Evolutionary conservation across 441 rosid genomes (phyloP), one percentile per base, ranked within the genome.

Genomic region (Populus tomentosa): DNA sequence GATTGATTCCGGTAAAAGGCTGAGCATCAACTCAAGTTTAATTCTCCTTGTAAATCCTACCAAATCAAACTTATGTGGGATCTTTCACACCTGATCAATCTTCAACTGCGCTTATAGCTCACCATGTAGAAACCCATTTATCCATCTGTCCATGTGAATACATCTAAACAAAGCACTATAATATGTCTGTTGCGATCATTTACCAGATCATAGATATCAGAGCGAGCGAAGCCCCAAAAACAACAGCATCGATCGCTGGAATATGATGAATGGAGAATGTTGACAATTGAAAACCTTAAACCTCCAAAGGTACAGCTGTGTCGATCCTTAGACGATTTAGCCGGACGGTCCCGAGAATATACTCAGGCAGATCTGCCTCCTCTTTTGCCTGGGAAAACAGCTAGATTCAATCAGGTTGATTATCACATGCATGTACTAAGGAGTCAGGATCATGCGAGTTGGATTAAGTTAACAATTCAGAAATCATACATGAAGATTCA

Each of bases 261-360:
- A 20, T n/a, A 20, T 3, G 36, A 70, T 64, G 18, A 32, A 33
- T 32, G 35, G 38, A 46, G 20, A 67, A 72, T 70, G 30, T 21
- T 40, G 70, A 32, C 7, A 46, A 62, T 42, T n/a, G 61, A 67
- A 16, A 46, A n/a, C 23, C 24, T 80, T 75, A 89, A 76, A 71
- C 92, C 86, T 87, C 90, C 81, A 92, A 85, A 14, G 83, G 83
- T 42, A 83, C 75, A 6, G 99, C 98, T 40, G 97, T 77, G 10
- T 96, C 98, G 0, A 83, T 85, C 86, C 78, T 89, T 80, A 96
- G 81, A 21, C 93, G 91, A 78, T 90, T 94, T 59, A 96, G 86
- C 71, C 97, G 88, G 42, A 92, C 99, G 4, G 98, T 92, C 66
- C 99, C 99, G 69, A 94, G 94, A 80, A 96, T 83, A 88, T 88